Evolutionary conservation across 768 basidiomycete species (phyloP).

Genomic region (Tricholomella constricta): DNA sequence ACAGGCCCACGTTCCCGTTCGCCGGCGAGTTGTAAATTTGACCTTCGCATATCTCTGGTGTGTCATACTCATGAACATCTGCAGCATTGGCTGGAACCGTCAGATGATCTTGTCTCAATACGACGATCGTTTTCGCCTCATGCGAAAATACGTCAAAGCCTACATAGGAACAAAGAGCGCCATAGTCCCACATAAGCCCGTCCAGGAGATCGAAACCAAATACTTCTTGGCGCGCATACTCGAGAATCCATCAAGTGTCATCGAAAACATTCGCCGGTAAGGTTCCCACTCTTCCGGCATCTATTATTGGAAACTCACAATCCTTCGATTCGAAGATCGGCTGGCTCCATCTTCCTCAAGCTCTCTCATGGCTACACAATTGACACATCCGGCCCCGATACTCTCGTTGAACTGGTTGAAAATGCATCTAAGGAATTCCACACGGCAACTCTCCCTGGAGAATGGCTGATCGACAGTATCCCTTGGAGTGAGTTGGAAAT

Average conservation of each 20-base stretch:
- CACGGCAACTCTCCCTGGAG: slow-evolving; percentile 13
- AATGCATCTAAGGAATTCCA: slow-evolving; percentile 15
- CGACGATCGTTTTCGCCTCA: slow-evolving; percentile 19
- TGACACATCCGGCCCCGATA: slow-evolving; percentile 9
- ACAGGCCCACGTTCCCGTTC: slow-evolving; percentile 19
- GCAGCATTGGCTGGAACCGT: slow-evolving; percentile 20
- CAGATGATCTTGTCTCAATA: slow-evolving; percentile 23
- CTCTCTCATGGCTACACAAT: slow-evolving; percentile 21
- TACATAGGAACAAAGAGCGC: slow-evolving; percentile 18
- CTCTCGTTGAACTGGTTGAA: slow-evolving; percentile 14
- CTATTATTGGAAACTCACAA: not conserved
- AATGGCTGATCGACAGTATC: slow-evolving; percentile 17
- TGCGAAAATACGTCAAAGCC: slow-evolving; percentile 19
- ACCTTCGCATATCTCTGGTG: not conserved
- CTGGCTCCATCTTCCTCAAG: slow-evolving; percentile 19
- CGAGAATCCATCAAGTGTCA: slow-evolving; percentile 8
- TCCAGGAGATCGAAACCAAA: slow-evolving; percentile 16
- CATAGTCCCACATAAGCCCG: slow-evolving; percentile 5
- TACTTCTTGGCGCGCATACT: slow-evolving; percentile 19
- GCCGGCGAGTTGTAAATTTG: slow-evolving; percentile 16
- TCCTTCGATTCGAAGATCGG: slow-evolving; percentile 2
- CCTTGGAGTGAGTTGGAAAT: slow-evolving; percentile 7
- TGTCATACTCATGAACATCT: not conserved
- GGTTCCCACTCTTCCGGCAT: not conserved
- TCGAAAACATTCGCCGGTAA: slow-evolving; percentile 17